A percentile compares a stretch with the other conserved stretches of the same genome.
Conservation (phyloP, 306 rosid species). For the Acacia melanoxylon region DNA sequence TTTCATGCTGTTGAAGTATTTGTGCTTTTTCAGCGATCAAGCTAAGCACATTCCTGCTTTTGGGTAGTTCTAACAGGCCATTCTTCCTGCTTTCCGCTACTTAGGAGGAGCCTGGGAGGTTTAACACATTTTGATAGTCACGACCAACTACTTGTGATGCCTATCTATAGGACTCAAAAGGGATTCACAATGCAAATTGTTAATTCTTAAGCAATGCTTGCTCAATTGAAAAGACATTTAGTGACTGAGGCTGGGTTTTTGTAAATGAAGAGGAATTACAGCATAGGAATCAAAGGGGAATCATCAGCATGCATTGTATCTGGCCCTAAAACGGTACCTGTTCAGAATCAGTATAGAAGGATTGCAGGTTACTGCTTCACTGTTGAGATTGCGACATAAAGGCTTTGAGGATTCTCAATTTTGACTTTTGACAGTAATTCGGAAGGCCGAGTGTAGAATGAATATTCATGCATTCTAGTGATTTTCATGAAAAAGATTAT, state of each 20-base stretch:
- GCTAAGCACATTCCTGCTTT: not conserved
- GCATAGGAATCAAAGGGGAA: not conserved
- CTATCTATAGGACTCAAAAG: not conserved
- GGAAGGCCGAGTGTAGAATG: not conserved
- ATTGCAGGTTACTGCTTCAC: constrained; percentile 13
- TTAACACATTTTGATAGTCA: not conserved
- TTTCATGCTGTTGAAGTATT: not conserved
- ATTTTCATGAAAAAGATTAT: constrained; percentile 12
- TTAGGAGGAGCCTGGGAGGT: not conserved
- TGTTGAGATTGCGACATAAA: constrained; percentile 1
- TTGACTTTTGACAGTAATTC: not conserved
- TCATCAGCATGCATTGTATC: not conserved
- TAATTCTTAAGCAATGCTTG: not conserved
- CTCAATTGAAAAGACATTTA: not conserved
- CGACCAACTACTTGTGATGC: not conserved
- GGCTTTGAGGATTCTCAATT: not conserved
- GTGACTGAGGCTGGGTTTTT: not conserved
- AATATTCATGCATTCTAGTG: constrained; percentile 12
- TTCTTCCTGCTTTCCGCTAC: not conserved
- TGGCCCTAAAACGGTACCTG: not conserved
- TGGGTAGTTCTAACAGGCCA: not conserved
- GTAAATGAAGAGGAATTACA: not conserved
- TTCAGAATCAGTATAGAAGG: constrained; percentile 1
- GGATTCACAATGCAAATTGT: not conserved
- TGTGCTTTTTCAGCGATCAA: not conserved